Evolutionary conservation across 140 eudicot species (phyloP).

Genomic region (Cichorium intybus): DNA sequence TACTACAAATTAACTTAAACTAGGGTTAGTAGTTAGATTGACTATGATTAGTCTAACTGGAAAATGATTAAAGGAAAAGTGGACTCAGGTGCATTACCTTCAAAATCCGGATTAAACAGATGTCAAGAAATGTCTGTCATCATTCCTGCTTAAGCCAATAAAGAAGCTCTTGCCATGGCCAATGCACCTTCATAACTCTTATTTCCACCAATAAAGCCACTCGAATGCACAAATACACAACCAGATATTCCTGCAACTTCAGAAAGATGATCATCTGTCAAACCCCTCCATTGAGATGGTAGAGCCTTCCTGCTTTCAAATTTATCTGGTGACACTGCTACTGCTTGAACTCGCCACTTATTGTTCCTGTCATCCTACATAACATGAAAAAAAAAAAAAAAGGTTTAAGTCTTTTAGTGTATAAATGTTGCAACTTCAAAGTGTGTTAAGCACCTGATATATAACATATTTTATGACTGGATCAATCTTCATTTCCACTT

Average conservation of each 20-base stretch:
- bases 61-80: slow-evolving; percentile 8
- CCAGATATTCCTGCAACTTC: slow-evolving; percentile 62
- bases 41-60: background rate
- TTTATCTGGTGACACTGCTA: slow-evolving; percentile 67
- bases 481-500: slow-evolving; percentile 77
- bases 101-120: background rate
- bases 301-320: slow-evolving; percentile 87
- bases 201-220: slow-evolving; percentile 93
- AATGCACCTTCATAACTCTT: slow-evolving; percentile 70
- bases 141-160: slow-evolving; percentile 29
- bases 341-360: slow-evolving; percentile 74
- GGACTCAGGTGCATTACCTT: background rate
- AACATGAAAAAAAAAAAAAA: background rate
- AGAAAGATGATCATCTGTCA: slow-evolving; percentile 64
- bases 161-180: slow-evolving; percentile 81
- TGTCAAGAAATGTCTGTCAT: background rate
- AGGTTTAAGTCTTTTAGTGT: background rate
- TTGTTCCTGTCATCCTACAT: slow-evolving; percentile 68
- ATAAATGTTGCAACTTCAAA: background rate
- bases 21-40: background rate
- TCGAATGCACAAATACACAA: slow-evolving; percentile 76
- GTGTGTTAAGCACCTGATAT: slow-evolving; percentile 54
- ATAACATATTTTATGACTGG: slow-evolving; percentile 78
- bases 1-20: background rate
- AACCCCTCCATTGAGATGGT: slow-evolving; percentile 66